Conservation (phyloP, 257 asterid genomes). For the Salvia splendens region DNA sequence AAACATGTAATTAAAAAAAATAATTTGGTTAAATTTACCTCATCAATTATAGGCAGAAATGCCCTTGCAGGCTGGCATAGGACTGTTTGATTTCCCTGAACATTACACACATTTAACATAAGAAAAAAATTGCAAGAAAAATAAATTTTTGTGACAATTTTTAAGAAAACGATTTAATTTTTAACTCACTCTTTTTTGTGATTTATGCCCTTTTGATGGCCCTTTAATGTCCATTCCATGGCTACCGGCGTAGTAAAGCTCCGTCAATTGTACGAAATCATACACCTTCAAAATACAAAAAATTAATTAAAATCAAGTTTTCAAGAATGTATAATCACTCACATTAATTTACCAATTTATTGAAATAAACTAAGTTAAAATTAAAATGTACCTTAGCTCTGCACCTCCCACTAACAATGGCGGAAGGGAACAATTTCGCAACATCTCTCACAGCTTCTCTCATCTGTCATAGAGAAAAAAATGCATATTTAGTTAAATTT, state of each 20-base stretch:
- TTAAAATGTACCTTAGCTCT: constrained; percentile 60
- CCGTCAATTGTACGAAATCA: constrained; percentile 64
- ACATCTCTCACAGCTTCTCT: constrained; percentile 67
- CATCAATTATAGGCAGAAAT: constrained; percentile 79
- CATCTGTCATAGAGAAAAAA: constrained; percentile 47
- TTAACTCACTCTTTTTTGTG: constrained; percentile 47
- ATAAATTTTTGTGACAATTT: background rate
- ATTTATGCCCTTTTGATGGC: constrained; percentile 57
- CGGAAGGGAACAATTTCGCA: constrained; percentile 78
- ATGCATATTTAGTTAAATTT: no score
- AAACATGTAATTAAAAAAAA: no score
- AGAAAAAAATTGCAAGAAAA: constrained; percentile 19
- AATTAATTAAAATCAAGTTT: background rate
- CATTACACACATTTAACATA: constrained; percentile 6
- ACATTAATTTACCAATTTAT: background rate
- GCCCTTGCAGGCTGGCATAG: constrained; percentile 91
- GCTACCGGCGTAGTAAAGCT: constrained; percentile 93
- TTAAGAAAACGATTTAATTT: no score
- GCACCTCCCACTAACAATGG: constrained; percentile 84
- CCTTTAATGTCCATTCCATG: constrained; percentile 98
- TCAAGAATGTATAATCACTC: background rate
- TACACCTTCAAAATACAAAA: constrained; percentile 42
- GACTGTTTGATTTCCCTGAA: constrained; percentile 69
- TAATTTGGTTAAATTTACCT: constrained; percentile 32
- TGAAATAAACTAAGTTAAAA: background rate